Conservation (phyloP, 2,329 filamentous ascomycete species). For the Aspergillus piperis region DNA sequence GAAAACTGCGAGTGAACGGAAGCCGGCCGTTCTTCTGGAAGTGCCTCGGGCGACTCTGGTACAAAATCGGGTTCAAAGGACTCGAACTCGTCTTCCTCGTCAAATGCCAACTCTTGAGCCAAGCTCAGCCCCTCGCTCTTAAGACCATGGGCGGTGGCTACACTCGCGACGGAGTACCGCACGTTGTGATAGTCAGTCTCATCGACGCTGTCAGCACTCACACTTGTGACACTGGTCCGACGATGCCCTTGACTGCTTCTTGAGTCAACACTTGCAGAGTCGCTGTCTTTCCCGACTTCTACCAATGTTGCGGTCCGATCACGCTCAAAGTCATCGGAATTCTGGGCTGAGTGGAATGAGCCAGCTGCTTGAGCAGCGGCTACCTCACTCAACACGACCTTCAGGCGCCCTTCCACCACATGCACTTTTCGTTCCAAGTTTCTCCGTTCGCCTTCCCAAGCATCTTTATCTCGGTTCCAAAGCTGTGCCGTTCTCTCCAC, state of each 20-base stretch:
- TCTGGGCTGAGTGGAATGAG: constrained; percentile 39
- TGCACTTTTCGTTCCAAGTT: constrained; percentile 82
- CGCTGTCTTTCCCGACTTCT: constrained; percentile 55
- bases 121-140: constrained; percentile 72
- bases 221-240: constrained; percentile 59
- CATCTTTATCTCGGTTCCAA: constrained; percentile 81
- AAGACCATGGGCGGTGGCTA: constrained; percentile 54
- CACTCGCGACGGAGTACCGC: constrained; percentile 70
- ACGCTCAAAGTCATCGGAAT: constrained; percentile 61
- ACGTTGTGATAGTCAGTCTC: constrained; percentile 58
- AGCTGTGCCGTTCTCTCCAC: constrained; percentile 73
- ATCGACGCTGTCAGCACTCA: constrained; percentile 40
- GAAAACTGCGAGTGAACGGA: constrained; percentile 44
- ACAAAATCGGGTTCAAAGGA: constrained; percentile 72
- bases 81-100: constrained; percentile 68
- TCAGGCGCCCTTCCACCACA: constrained; percentile 83
- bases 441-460: constrained; percentile 81
- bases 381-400: constrained; percentile 82
- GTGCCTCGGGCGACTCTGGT: constrained; percentile 50
- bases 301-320: background rate
- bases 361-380: constrained; percentile 45
- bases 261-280: constrained; percentile 71
- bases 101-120: constrained; percentile 87
- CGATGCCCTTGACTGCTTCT: constrained; percentile 61
- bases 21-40: constrained; percentile 46